Conservation (phyloP, 2,329 filamentous ascomycete genomes). For the Chaetomiaceae sp. region DNA sequence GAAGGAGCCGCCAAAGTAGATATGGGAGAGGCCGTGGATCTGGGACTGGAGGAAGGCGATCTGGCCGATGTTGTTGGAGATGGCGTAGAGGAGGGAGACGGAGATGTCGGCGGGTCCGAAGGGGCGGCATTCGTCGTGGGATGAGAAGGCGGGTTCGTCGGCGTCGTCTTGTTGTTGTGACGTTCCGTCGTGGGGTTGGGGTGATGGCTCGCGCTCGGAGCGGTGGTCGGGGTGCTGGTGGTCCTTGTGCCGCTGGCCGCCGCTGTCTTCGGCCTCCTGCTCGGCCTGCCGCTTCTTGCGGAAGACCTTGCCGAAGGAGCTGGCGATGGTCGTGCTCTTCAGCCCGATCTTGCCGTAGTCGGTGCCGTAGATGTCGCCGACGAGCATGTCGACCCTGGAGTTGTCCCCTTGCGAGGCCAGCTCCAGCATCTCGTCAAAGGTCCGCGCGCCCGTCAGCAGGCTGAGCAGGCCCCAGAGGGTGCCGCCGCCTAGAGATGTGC, state of each 20-base stretch:
- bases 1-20: slow-evolving; percentile 97
- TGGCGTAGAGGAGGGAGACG: slow-evolving; percentile 85
- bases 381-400: slow-evolving; percentile 87
- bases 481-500: slow-evolving; percentile 91
- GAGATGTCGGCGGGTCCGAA: slow-evolving; percentile 85
- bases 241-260: slow-evolving; percentile 42
- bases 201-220: background rate
- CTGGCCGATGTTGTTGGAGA: slow-evolving; percentile 97
- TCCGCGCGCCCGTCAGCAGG: slow-evolving; percentile 83
- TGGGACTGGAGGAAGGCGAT: slow-evolving; percentile 97
- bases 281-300: slow-evolving; percentile 85
- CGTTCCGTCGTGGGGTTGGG: background rate
- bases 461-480: slow-evolving; percentile 95
- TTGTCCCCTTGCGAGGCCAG: slow-evolving; percentile 92
- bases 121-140: slow-evolving; percentile 32
- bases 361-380: slow-evolving; percentile 95
- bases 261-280: slow-evolving; percentile 67
- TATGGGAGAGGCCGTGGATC: slow-evolving; percentile 83
- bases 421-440: slow-evolving; percentile 96
- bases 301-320: slow-evolving; percentile 95
- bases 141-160: background rate
- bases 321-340: slow-evolving; percentile 92
- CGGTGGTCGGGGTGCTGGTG: slow-evolving; percentile 18
- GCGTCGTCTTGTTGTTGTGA: too few species aligned
- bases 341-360: slow-evolving; percentile 95